A percentile compares a stretch with the other conserved stretches of the same genome.
These are phyloP conservation scores for Cladosporium oxysporum DNA, from an alignment of 2,329 filamentous ascomycete species.

Conservation along the genomic window DNA sequence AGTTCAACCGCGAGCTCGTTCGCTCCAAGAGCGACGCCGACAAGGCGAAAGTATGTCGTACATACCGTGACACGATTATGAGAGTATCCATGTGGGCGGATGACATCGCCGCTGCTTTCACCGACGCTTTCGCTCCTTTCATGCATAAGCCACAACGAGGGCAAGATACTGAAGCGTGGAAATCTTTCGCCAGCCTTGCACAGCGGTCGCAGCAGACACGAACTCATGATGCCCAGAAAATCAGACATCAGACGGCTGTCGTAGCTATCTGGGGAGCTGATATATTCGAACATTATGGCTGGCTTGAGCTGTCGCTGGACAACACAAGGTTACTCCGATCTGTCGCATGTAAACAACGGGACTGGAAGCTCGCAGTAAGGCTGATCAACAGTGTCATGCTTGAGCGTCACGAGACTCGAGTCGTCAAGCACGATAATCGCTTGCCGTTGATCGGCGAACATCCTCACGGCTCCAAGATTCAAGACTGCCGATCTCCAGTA, in stretches of 20 bases:
- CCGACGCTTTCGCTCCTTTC: slow-evolving; percentile 3
- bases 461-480: not conserved
- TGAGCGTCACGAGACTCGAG: not conserved
- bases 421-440: slow-evolving; percentile 3
- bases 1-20: not conserved
- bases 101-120: slow-evolving; percentile 5
- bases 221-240: not conserved
- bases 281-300: slow-evolving; percentile 14
- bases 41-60: slow-evolving; percentile 1
- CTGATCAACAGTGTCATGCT: slow-evolving; percentile 8
- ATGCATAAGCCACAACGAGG: not conserved
- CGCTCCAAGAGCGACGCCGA: not conserved
- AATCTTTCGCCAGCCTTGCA: not conserved
- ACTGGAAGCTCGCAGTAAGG: slow-evolving; percentile 4
- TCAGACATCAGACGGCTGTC: not conserved
- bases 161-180: slow-evolving; percentile 9
- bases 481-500: slow-evolving; percentile 9
- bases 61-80: slow-evolving; percentile 9
- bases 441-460: not conserved
- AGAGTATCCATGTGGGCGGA: not conserved
- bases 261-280: slow-evolving; percentile 8
- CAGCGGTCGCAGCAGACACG: not conserved
- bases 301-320: slow-evolving; percentile 5
- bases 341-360: slow-evolving; percentile 4
- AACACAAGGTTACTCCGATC: slow-evolving; percentile 3